Percentiles rank a stretch among this genome's conserved stretches.
Evolutionary conservation across 805 yeast genomes (phyloP).

Genomic region (Priceomyces haplophilus): DNA sequence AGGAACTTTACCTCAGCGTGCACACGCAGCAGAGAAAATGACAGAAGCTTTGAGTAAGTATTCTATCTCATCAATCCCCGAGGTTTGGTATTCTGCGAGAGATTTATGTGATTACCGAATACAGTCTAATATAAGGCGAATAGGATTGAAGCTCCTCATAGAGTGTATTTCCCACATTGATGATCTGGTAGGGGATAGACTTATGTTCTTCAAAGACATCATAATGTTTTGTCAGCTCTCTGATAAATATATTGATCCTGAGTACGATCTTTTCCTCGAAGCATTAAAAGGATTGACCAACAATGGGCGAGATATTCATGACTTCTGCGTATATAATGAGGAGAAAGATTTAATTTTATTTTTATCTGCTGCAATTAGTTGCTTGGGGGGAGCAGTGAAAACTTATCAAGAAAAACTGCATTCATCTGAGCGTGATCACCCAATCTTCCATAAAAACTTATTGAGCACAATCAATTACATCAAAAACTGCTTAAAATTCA

Average conservation of each 20-base stretch:
- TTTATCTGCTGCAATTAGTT: constrained; percentile 10
- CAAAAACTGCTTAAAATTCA: constrained; percentile 46
- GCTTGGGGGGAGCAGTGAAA: constrained; percentile 12
- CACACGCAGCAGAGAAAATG: constrained; percentile 51
- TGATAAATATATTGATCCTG: constrained; percentile 40
- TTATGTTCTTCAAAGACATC: constrained; percentile 61
- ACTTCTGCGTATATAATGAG: constrained; percentile 45
- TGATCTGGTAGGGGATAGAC: constrained; percentile 43
- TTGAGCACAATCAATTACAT: constrained; percentile 30
- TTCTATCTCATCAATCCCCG: constrained; percentile 60
- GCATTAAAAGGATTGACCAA: constrained; percentile 49
- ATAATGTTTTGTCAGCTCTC: constrained; percentile 39
- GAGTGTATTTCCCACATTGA: constrained; percentile 58
- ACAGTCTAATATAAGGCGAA: constrained; percentile 30
- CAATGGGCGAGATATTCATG: constrained; percentile 53
- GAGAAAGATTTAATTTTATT: constrained; percentile 20
- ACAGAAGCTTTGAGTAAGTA: constrained; percentile 49
- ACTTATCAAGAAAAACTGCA: constrained; percentile 6
- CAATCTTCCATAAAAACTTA: constrained; percentile 13
- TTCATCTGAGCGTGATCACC: constrained; percentile 6
- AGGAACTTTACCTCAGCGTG: constrained; percentile 36
- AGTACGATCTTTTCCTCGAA: constrained; percentile 47
- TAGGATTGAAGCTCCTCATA: constrained; percentile 51
- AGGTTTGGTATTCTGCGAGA: constrained; percentile 70
- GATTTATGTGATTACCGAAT: constrained; percentile 47